These are phyloP conservation scores for Leishmania turanica DNA, from an alignment of 208 protist genomes.

Conservation along the genomic window DNA sequence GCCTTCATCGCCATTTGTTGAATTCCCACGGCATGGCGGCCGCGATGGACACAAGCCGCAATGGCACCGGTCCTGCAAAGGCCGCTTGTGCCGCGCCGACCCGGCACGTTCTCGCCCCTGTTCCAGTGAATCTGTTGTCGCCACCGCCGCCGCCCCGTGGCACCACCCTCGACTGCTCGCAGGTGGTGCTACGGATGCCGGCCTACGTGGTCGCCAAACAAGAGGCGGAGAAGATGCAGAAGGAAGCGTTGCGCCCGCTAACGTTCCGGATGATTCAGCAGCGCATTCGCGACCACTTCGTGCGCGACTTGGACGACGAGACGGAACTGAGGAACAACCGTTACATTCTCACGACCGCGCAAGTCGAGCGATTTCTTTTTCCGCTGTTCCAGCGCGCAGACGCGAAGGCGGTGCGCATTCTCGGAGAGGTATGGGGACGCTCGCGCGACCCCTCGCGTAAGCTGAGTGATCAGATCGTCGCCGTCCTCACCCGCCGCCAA, in stretches of 20 bases:
- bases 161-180: constrained; percentile 27
- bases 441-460: constrained; percentile 29
- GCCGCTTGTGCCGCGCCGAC: not conserved
- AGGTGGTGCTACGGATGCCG: constrained; percentile 20
- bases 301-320: constrained; percentile 33
- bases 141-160: constrained; percentile 5
- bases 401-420: constrained; percentile 19
- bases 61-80: not conserved
- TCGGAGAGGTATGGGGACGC: constrained; percentile 28
- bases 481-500: constrained; percentile 50
- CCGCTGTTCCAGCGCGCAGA: constrained; percentile 27
- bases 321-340: constrained; percentile 14
- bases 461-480: constrained; percentile 49
- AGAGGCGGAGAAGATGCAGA: constrained; percentile 7
- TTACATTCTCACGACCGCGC: constrained; percentile 28
- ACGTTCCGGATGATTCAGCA: constrained; percentile 39
- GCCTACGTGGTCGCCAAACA: constrained; percentile 22
- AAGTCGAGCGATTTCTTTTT: constrained; percentile 30
- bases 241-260: constrained; percentile 10
- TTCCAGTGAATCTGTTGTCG: constrained; percentile 14
- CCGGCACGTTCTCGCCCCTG: constrained; percentile 10
- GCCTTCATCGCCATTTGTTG: not conserved
- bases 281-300: constrained; percentile 35
- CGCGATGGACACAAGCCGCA: not conserved
- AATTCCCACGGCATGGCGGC: not conserved